Percentiles rank a stretch among this genome's conserved stretches.
Evolutionary conservation across 495 filamentous ascomycete genomes (phyloP).

Genomic region (Umbilicaria muhlenbergii): DNA sequence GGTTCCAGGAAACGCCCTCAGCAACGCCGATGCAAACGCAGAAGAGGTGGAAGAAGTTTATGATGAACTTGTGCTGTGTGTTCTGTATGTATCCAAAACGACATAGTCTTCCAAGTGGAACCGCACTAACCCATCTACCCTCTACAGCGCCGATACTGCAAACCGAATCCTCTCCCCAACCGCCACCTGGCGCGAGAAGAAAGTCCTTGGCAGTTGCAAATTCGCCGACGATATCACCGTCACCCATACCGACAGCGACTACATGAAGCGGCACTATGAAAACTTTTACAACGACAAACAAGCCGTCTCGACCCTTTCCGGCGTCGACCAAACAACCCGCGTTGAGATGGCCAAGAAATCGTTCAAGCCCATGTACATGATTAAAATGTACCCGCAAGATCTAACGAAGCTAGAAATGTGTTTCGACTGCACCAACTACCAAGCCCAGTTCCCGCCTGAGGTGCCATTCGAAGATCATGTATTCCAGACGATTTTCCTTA

Average conservation of each 20-base stretch:
- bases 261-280: constrained; percentile 66
- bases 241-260: constrained; percentile 60
- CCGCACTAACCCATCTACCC: too few species aligned
- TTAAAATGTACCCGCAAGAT: constrained; percentile 44
- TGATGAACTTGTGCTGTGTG: constrained; percentile 61
- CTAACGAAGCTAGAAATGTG: constrained; percentile 61
- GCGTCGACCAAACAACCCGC: constrained; percentile 26
- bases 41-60: constrained; percentile 32
- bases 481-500: too few species aligned
- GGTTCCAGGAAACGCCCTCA: constrained; percentile 14
- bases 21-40: constrained; percentile 14
- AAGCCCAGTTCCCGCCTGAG: constrained; percentile 50
- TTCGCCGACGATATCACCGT: constrained; percentile 77
- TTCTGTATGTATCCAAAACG: constrained; percentile 11
- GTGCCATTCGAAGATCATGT: constrained; percentile 9
- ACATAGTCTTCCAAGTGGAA: not conserved
- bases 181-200: constrained; percentile 46
- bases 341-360: constrained; percentile 27
- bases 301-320: constrained; percentile 23
- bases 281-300: constrained; percentile 40
- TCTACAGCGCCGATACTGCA: constrained; percentile 49
- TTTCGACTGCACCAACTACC: constrained; percentile 73
- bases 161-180: constrained; percentile 46
- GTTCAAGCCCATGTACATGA: constrained; percentile 55
- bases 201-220: constrained; percentile 55